phyloP scores from a whole-genome alignment of 495 filamentous ascomycete genomes.

The Hypoxylon fuscum region DNA sequence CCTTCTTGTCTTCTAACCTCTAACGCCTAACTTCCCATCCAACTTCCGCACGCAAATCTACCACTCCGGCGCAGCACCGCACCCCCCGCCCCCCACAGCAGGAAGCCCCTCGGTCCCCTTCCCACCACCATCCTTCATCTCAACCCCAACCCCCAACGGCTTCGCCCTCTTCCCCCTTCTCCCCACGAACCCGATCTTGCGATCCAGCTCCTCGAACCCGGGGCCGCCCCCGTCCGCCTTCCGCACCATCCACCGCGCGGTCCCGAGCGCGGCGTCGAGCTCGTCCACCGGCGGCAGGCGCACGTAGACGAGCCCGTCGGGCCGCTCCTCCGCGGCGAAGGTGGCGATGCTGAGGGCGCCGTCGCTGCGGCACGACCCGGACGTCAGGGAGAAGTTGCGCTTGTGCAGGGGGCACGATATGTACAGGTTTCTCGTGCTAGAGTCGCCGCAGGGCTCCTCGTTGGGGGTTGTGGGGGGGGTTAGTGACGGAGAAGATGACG shows the following conservation, averaged over 20 bases:
- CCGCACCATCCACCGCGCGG: constrained; percentile 82
- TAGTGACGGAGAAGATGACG: too few species aligned
- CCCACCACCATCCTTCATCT: too few species aligned
- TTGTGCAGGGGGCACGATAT: constrained; percentile 94
- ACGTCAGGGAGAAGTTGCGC: constrained; percentile 82
- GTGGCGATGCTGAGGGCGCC: constrained; percentile 81
- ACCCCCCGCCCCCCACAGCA: constrained; percentile 52
- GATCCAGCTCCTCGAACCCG: constrained; percentile 75
- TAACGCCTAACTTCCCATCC: not conserved
- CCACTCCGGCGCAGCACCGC: constrained; percentile 73
- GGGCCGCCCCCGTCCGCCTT: constrained; percentile 70
- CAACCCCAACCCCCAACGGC: too few species aligned
- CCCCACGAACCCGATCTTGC: constrained; percentile 60
- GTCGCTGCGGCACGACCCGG: constrained; percentile 82
- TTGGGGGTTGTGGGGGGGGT: not conserved
- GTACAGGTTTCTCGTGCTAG: constrained; percentile 75
- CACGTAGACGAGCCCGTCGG: constrained; percentile 85
- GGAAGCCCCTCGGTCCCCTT: constrained; percentile 57
- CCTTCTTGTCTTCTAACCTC: not conserved
- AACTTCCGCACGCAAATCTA: too few species aligned
- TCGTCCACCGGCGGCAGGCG: constrained; percentile 88
- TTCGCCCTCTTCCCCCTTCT: constrained; percentile 49
- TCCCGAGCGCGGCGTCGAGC: constrained; percentile 83
- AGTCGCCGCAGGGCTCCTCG: constrained; percentile 38
- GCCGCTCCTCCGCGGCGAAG: constrained; percentile 80